Percentiles rank a stretch among this genome's conserved stretches.
phyloP scores from a whole-genome alignment of 768 basidiomycete species.

The Boletus edulis region DNA sequence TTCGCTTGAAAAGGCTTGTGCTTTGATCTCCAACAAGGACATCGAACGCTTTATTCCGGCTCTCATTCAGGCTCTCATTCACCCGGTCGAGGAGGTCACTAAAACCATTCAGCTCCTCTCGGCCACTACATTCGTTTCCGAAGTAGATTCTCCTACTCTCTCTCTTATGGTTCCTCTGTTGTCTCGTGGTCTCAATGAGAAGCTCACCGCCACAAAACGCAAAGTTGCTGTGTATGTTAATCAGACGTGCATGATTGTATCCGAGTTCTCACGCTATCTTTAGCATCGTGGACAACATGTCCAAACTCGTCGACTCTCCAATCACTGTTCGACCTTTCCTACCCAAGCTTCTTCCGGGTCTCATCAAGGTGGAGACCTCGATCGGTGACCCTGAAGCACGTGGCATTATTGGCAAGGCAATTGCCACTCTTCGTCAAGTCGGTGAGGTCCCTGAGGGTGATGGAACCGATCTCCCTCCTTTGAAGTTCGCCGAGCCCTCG shows the following conservation, averaged over 20 bases:
- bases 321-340: constrained; percentile 96
- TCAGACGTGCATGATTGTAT: constrained; percentile 10
- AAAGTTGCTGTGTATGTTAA: constrained; percentile 91
- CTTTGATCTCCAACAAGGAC: constrained; percentile 97
- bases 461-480: constrained; percentile 86
- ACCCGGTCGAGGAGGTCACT: constrained; percentile 99
- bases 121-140: constrained; percentile 99
- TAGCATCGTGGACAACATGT: constrained; percentile 97
- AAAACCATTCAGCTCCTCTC: constrained; percentile 93
- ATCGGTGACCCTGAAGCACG: constrained; percentile 99
- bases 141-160: constrained; percentile 95
- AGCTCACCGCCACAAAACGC: constrained; percentile 94
- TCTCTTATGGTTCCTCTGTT: constrained; percentile 97
- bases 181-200: constrained; percentile 90
- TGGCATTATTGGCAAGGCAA: constrained; percentile 85
- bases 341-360: constrained; percentile 90
- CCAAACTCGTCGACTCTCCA: constrained; percentile 94
- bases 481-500: constrained; percentile 72
- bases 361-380: constrained; percentile 92
- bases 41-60: constrained; percentile 96
- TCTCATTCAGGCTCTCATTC: constrained; percentile 95
- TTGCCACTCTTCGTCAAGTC: constrained; percentile 92
- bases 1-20: constrained; percentile 91
- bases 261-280: constrained; percentile 18
- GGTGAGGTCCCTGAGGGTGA: constrained; percentile 86